Conservation (phyloP, 805 yeast species). For the Wickerhamiella azymoides region DNA sequence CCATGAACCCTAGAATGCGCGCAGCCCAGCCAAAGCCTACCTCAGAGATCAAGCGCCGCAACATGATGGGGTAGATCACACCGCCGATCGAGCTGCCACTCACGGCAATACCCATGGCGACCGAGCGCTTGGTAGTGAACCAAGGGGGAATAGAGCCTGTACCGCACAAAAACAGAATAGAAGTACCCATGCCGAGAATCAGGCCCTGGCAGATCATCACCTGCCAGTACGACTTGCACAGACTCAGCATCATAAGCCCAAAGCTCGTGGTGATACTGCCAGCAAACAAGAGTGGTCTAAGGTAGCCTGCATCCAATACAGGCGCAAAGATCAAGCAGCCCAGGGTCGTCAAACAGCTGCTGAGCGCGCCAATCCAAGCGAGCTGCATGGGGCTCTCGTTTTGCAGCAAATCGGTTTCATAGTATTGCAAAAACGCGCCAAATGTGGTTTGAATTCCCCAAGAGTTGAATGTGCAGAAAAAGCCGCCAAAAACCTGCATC, state of each 20-base stretch:
- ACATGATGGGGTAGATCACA: constrained; percentile 34
- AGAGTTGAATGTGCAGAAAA: constrained; percentile 34
- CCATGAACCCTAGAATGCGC: constrained; percentile 35
- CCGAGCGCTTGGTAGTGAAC: constrained; percentile 31
- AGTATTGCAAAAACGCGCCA: constrained; percentile 45
- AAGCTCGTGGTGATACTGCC: constrained; percentile 19
- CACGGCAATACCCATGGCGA: constrained; percentile 34
- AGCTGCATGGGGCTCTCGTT: constrained; percentile 12
- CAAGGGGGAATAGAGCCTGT: constrained; percentile 35
- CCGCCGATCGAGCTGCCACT: constrained; percentile 42
- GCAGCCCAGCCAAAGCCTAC: constrained; percentile 45
- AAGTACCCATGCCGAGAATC: constrained; percentile 33
- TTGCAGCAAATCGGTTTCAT: constrained; percentile 18
- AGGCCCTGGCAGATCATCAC: constrained; percentile 40
- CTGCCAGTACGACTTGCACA: constrained; percentile 33
- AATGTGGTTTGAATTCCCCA: constrained; percentile 48
- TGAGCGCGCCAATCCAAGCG: constrained; percentile 17
- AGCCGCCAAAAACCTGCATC: constrained; percentile 37
- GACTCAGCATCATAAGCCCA: constrained; percentile 22
- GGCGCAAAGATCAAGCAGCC: constrained; percentile 21
- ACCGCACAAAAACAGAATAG: constrained; percentile 32
- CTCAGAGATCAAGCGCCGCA: constrained; percentile 28
- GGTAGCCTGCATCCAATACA: constrained; percentile 21
- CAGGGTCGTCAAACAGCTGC: constrained; percentile 12
- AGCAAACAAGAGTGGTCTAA: constrained; percentile 16